Evolutionary conservation across 805 yeast genomes (phyloP).

Genomic region (Metschnikowia kofuensis): DNA sequence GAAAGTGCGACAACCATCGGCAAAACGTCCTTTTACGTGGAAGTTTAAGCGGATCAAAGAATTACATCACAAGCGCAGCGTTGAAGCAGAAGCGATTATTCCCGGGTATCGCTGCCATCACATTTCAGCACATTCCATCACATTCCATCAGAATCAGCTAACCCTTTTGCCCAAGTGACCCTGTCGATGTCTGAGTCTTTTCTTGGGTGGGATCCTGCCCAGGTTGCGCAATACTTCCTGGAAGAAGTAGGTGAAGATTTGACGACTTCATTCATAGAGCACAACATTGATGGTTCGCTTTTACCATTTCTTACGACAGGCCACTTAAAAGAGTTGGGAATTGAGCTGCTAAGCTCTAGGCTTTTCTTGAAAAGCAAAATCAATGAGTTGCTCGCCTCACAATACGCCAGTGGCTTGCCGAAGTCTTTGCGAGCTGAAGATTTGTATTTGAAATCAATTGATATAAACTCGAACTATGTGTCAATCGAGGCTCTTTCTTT

Average conservation of each 20-base stretch:
- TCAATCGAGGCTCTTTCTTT: conserved; percentile 36
- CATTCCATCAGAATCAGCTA: background rate
- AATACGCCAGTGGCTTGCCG: conserved; percentile 17
- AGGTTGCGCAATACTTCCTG: conserved; percentile 36
- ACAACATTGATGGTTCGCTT: conserved; percentile 71
- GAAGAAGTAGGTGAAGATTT: conserved; percentile 24
- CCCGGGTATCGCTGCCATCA: no score
- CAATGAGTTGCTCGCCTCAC: conserved; percentile 46
- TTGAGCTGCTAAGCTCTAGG: conserved; percentile 51
- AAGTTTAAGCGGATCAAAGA: no score
- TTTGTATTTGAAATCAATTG: conserved; percentile 29
- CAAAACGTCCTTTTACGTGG: no score
- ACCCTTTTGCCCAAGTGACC: background rate
- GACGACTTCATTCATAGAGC: conserved; percentile 41
- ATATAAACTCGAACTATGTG: conserved; percentile 36
- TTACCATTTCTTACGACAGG: conserved; percentile 65
- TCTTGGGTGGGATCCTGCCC: conserved; percentile 45
- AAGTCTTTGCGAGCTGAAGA: conserved; percentile 20
- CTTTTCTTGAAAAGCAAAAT: conserved; percentile 59
- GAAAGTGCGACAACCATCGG: background rate
- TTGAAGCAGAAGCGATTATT: no score
- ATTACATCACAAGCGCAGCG: no score
- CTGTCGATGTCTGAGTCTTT: conserved; percentile 29
- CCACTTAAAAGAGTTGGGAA: conserved; percentile 74
- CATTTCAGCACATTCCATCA: background rate